These are phyloP conservation scores for Colletotrichum ledebouriae DNA, from an alignment of 2,329 filamentous ascomycete species.

Conservation along the genomic window DNA sequence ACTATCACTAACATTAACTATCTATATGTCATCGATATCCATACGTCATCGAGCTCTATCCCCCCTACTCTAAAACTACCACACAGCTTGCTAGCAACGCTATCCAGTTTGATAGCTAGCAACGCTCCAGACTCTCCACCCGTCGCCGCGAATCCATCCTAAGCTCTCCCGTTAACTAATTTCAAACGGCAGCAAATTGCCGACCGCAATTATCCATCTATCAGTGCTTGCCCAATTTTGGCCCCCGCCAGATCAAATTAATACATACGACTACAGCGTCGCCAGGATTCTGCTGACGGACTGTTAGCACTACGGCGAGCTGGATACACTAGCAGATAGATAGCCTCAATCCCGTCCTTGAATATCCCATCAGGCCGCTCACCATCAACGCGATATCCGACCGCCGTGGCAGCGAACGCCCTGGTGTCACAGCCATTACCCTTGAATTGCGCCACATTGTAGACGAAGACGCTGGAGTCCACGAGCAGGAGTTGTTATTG, in stretches of 20 bases:
- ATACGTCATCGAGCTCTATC: not conserved
- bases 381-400: too few relatives aligned
- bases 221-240: too few relatives aligned
- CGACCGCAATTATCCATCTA: too few relatives aligned
- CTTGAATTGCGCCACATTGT: not conserved
- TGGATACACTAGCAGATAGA: too few relatives aligned
- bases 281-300: too few relatives aligned
- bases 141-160: not conserved
- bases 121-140: not conserved
- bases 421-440: not conserved
- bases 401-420: not conserved
- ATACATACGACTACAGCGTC: too few relatives aligned
- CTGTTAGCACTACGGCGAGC: too few relatives aligned
- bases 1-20: slow-evolving; percentile 4
- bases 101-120: not conserved
- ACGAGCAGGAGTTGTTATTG: not conserved
- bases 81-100: not conserved
- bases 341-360: too few relatives aligned
- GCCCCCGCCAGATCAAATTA: too few relatives aligned
- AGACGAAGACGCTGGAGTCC: not conserved
- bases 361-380: too few relatives aligned
- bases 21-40: too few relatives aligned
- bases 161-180: not conserved
- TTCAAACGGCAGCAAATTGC: not conserved
- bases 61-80: not conserved